Evolutionary conservation across 2,329 filamentous ascomycete genomes (phyloP).

Genomic region (Stachybotrys echinatus): DNA sequence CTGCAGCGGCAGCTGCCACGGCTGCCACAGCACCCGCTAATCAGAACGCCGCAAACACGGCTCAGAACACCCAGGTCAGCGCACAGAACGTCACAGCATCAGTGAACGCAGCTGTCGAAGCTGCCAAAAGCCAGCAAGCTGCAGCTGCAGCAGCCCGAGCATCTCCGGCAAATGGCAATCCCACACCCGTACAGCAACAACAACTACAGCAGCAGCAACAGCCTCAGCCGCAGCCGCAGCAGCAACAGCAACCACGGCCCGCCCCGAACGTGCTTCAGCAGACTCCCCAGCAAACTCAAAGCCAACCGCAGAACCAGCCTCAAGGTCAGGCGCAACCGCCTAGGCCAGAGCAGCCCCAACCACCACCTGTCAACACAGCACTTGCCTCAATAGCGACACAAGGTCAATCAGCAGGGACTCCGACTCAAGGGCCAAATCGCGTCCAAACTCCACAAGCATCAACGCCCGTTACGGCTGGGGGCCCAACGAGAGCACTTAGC

Average conservation of each 20-base stretch:
- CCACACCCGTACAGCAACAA: slow-evolving; percentile 18
- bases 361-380: slow-evolving; percentile 43
- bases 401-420: slow-evolving; percentile 35
- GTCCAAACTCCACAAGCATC: slow-evolving; percentile 45
- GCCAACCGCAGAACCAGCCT: slow-evolving; percentile 18
- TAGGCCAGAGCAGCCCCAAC: slow-evolving; percentile 27
- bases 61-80: slow-evolving; percentile 16
- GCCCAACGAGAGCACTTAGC: slow-evolving; percentile 36
- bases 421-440: slow-evolving; percentile 42
- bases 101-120: slow-evolving; percentile 39
- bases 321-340: slow-evolving; percentile 24
- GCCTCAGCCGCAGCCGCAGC: slow-evolving; percentile 13
- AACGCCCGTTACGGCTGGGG: slow-evolving; percentile 29
- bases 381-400: slow-evolving; percentile 31
- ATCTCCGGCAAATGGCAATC: slow-evolving; percentile 21
- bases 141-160: slow-evolving; percentile 20
- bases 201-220: slow-evolving; percentile 16
- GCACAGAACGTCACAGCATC: slow-evolving; percentile 27
- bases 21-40: slow-evolving; percentile 14
- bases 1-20: slow-evolving; percentile 15
- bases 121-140: slow-evolving; percentile 37
- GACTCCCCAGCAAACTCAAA: slow-evolving; percentile 13
- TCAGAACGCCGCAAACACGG: slow-evolving; percentile 13
- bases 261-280: slow-evolving; percentile 17
- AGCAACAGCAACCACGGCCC: slow-evolving; percentile 20